These are phyloP conservation scores for Nannochloris sp. DNA, from an alignment of 139 green algal genomes.

Conservation along the genomic window DNA sequence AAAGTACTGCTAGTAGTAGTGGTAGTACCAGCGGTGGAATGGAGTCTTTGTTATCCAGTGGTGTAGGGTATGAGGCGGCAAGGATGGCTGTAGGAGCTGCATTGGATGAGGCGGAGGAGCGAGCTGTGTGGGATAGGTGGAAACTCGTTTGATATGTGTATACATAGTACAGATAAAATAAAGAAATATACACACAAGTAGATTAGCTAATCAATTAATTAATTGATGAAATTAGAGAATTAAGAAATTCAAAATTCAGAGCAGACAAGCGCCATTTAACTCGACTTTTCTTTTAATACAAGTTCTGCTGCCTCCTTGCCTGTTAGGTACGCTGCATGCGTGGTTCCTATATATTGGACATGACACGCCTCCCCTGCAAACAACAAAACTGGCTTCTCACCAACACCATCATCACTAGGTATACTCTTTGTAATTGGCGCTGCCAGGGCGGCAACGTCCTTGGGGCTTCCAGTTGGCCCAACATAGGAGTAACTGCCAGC, in stretches of 20 bases:
- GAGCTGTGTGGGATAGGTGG: conserved; percentile 19
- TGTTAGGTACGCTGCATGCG: conserved; percentile 12
- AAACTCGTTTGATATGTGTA: too few species aligned
- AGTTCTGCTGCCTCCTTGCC: conserved; percentile 1
- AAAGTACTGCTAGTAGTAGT: too few species aligned
- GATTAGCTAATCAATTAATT: too few species aligned
- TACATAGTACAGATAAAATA: too few species aligned
- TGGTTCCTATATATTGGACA: conserved; percentile 19
- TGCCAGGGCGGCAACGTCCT: conserved; percentile 14
- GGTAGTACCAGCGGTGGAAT: too few species aligned
- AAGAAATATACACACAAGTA: too few species aligned
- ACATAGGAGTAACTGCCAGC: conserved; percentile 41
- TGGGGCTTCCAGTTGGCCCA: neutral
- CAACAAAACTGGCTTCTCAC: neutral
- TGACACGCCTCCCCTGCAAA: conserved; percentile 15
- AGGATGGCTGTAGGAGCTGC: neutral
- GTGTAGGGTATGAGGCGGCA: neutral
- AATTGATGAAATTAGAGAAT: neutral
- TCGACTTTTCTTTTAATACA: too few species aligned
- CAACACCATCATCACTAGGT: neutral
- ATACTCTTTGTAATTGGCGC: conserved; percentile 10
- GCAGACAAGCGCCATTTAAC: too few species aligned
- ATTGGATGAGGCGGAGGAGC: conserved; percentile 22
- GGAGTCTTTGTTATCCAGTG: neutral
- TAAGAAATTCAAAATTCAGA: neutral